Evolutionary conservation across 78 protist genomes (phyloP).

Genomic region (Mantamonas sphyraenae): DNA sequence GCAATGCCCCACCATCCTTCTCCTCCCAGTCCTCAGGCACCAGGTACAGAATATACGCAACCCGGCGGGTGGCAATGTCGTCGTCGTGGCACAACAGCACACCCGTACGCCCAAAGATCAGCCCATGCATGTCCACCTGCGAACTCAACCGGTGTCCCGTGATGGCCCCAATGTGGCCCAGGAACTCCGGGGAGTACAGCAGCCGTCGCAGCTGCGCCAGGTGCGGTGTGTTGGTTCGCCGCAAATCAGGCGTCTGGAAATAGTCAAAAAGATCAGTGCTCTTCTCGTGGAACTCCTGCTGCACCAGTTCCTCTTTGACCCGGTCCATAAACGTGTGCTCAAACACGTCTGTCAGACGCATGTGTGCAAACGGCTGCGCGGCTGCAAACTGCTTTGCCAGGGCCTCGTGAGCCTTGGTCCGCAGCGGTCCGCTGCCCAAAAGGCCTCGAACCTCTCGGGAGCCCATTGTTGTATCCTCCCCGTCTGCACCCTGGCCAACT

Average conservation of each 20-base stretch:
- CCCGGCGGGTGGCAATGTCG: not conserved
- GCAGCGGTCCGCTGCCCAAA: too few relatives aligned
- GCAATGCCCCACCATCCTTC: slow-evolving; percentile 2
- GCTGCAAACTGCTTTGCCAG: not conserved
- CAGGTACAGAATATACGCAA: slow-evolving; percentile 10
- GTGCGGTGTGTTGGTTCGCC: not conserved
- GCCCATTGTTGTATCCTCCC: too few relatives aligned
- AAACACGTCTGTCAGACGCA: not conserved
- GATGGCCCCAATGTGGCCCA: not conserved
- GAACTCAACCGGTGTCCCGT: not conserved
- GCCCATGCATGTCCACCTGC: not conserved
- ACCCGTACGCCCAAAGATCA: not conserved
- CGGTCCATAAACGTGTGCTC: not conserved
- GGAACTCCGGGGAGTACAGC: not conserved
- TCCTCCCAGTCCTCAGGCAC: not conserved
- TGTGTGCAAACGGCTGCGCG: not conserved
- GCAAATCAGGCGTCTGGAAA: not conserved
- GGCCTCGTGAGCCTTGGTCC: too few relatives aligned
- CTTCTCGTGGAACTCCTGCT: not conserved
- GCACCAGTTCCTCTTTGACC: not conserved
- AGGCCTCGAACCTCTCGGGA: too few relatives aligned
- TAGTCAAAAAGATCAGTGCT: not conserved
- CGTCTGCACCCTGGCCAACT: too few relatives aligned
- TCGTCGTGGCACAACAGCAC: slow-evolving; percentile 21
- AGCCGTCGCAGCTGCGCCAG: not conserved